Conservation (phyloP, 2,329 filamentous ascomycete species). For the Lasiodiplodia citricola region DNA sequence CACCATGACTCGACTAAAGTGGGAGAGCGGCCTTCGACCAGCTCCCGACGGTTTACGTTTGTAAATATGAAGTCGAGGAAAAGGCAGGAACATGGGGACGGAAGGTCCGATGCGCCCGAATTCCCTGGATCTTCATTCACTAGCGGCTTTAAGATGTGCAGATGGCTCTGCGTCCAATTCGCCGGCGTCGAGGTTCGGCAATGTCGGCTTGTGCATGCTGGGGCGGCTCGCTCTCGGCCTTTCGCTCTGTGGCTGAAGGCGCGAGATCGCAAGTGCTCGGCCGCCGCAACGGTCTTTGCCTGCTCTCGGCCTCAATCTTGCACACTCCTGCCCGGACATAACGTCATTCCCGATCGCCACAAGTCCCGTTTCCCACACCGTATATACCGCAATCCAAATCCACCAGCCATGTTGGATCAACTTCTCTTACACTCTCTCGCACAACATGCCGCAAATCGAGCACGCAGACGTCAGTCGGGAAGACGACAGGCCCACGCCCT, state of each 20-base stretch:
- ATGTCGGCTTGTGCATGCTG: neutral
- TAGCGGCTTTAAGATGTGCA: neutral
- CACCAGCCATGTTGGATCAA: neutral
- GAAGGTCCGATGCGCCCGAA: neutral
- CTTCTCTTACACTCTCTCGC: no score
- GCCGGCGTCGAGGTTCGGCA: neutral
- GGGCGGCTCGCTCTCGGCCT: neutral
- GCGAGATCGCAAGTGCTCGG: neutral
- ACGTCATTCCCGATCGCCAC: slow-evolving; percentile 8
- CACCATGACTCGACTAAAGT: neutral
- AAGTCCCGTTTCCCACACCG: neutral
- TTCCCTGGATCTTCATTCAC: no score
- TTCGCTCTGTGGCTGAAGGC: neutral
- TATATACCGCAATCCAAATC: neutral
- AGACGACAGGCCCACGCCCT: neutral
- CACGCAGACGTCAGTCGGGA: neutral
- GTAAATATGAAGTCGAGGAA: neutral
- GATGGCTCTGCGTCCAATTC: neutral
- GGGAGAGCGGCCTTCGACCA: neutral
- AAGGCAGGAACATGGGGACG: neutral
- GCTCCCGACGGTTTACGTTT: no score
- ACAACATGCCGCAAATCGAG: neutral
- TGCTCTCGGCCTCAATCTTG: neutral
- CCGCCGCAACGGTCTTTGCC: neutral
- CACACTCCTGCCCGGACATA: neutral